These are phyloP conservation scores for Aspergillus heteromorphus DNA, from an alignment of 495 filamentous ascomycete genomes.

Conservation along the genomic window DNA sequence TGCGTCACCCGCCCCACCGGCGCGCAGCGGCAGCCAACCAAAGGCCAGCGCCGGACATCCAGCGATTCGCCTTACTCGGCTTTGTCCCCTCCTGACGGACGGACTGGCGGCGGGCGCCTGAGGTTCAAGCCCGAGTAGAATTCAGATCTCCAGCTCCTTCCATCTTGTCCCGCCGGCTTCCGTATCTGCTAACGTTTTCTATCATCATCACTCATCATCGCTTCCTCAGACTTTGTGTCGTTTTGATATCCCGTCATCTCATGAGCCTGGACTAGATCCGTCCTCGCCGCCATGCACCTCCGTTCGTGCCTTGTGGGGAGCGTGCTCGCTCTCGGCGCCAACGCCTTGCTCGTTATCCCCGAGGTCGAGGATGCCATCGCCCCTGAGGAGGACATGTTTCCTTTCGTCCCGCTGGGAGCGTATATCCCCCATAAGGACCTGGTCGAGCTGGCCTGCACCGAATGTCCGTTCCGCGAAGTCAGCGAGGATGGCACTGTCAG, in stretches of 20 bases:
- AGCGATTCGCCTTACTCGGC: not conserved
- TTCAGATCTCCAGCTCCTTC: not conserved
- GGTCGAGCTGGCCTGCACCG: conserved; percentile 39
- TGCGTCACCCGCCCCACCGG: not conserved
- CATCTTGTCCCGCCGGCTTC: not conserved
- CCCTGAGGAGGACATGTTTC: conserved; percentile 23
- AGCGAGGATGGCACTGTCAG: conserved; percentile 26
- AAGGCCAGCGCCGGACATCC: not conserved
- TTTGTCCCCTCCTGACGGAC: not conserved
- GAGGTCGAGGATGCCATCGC: conserved; percentile 30
- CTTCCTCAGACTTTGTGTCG: not conserved
- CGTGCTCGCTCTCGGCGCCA: conserved; percentile 37
- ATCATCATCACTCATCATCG: not conserved
- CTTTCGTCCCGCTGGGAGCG: conserved; percentile 24
- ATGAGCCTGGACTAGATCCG: conserved; percentile 5
- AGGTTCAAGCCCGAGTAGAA: not conserved
- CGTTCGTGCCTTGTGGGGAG: conserved; percentile 39
- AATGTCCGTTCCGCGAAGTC: conserved; percentile 41
- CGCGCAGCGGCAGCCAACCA: not conserved
- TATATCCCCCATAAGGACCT: conserved; percentile 25
- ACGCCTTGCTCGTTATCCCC: conserved; percentile 44
- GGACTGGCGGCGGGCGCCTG: too few relatives aligned
- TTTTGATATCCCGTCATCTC: not conserved
- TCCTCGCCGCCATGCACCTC: conserved; percentile 33
- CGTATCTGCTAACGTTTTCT: not conserved